A percentile compares a stretch with the other conserved stretches of the same genome.
Evolutionary conservation across 169 alveolate species (phyloP).

Genomic region (Amoebophrya sp.): DNA sequence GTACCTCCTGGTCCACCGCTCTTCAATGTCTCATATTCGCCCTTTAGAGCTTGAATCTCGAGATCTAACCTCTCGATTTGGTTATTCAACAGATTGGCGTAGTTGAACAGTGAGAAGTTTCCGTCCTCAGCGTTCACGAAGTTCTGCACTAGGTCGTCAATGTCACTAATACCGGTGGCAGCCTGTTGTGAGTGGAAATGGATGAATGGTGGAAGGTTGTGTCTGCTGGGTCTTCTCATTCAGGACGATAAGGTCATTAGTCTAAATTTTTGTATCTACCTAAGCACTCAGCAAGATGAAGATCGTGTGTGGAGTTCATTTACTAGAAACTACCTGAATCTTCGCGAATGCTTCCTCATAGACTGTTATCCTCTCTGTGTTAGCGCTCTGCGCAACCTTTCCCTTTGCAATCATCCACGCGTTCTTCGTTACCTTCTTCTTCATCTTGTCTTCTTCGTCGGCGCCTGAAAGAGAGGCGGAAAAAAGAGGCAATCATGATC

Average conservation of each 20-base stretch:
- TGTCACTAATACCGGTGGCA: slow-evolving; percentile 69
- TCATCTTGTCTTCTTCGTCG: slow-evolving; percentile 45
- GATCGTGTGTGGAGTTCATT: too few species aligned
- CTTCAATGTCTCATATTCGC: slow-evolving; percentile 53
- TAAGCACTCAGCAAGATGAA: too few species aligned
- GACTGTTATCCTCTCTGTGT: slow-evolving; percentile 57
- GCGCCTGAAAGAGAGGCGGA: too few species aligned
- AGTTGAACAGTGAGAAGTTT: slow-evolving; percentile 65
- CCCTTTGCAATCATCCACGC: slow-evolving; percentile 49
- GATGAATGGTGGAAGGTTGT: too few species aligned
- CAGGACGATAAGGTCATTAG: too few species aligned
- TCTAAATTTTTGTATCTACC: too few species aligned
- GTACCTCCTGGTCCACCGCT: too few species aligned
- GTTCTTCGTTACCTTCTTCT: slow-evolving; percentile 39
- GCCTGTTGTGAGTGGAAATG: too few species aligned
- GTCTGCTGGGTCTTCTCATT: too few species aligned
- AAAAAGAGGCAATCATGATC: too few species aligned
- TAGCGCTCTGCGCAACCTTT: slow-evolving; percentile 46
- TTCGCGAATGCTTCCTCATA: slow-evolving; percentile 70
- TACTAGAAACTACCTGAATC: slow-evolving; percentile 51
- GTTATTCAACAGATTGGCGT: slow-evolving; percentile 65
- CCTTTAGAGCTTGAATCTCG: slow-evolving; percentile 60
- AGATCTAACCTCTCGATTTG: slow-evolving; percentile 70
- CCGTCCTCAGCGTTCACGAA: slow-evolving; percentile 71
- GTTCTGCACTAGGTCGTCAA: slow-evolving; percentile 63